phyloP scores from a whole-genome alignment of 306 rosid genomes.

The Vigna reflexopilosa region DNA sequence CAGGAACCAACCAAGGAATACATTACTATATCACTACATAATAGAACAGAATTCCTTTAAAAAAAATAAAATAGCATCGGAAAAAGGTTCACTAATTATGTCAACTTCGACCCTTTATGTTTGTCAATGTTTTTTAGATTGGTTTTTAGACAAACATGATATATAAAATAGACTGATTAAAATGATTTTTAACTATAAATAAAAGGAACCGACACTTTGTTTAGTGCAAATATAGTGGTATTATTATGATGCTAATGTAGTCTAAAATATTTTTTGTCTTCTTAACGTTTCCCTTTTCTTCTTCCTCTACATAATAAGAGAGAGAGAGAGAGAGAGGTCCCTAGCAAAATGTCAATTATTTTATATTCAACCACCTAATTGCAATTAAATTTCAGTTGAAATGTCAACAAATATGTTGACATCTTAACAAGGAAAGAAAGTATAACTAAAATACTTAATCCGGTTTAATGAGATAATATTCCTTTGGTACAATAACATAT shows the following conservation, averaged over 20 bases:
- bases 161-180: background rate
- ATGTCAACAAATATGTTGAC: constrained; percentile 64
- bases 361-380: constrained; percentile 42
- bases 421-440: constrained; percentile 53
- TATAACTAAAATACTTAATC: background rate
- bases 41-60: background rate
- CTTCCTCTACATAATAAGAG: constrained; percentile 27
- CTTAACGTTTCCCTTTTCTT: background rate
- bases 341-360: constrained; percentile 25
- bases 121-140: constrained; percentile 2
- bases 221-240: background rate
- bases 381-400: constrained; percentile 49
- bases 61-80: background rate
- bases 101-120: background rate
- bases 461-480: constrained; percentile 29
- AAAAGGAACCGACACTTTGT: constrained; percentile 40
- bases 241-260: constrained; percentile 19
- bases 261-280: background rate
- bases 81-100: background rate
- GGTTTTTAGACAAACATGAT: constrained; percentile 33
- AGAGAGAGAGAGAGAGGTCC: background rate
- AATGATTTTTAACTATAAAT: background rate
- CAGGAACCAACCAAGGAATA: background rate
- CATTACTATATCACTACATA: background rate
- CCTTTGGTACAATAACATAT: constrained; percentile 20